Evolutionary conservation across 306 rosid species (phyloP).

Genomic region (Cicer chorassanicum): DNA sequence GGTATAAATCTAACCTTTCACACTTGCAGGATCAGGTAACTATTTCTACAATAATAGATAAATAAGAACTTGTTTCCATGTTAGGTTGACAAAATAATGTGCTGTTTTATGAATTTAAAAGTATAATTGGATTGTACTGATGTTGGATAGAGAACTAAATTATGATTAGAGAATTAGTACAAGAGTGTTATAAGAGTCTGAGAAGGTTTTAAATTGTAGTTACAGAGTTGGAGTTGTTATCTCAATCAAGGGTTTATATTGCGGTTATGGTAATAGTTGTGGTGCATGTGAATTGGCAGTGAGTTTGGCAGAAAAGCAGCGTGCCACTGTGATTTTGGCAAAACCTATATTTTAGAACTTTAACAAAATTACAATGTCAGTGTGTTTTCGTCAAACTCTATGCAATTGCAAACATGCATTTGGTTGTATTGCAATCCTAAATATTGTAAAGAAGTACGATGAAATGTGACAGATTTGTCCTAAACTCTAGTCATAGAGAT

Average conservation of each 20-base stretch:
- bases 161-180: not conserved
- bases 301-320: too few relatives aligned
- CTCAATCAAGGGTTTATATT: not conserved
- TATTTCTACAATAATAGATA: not conserved
- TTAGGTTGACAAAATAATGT: not conserved
- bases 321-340: too few relatives aligned
- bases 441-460: not conserved
- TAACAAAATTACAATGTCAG: too few relatives aligned
- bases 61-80: not conserved
- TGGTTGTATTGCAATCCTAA: not conserved
- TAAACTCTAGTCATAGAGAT: not conserved
- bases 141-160: not conserved
- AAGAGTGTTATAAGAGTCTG: not conserved
- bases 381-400: too few relatives aligned
- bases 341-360: too few relatives aligned
- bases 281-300: too few relatives aligned
- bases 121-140: not conserved
- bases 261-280: not conserved
- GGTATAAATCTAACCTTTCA: conserved; percentile 63
- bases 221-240: not conserved
- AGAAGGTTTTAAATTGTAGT: not conserved
- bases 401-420: too few relatives aligned
- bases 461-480: not conserved
- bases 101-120: not conserved
- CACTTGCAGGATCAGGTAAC: conserved; percentile 76